Evolutionary conservation across 371 early-diverging fungal species (phyloP).

Genomic region (Mucor mucedo): DNA sequence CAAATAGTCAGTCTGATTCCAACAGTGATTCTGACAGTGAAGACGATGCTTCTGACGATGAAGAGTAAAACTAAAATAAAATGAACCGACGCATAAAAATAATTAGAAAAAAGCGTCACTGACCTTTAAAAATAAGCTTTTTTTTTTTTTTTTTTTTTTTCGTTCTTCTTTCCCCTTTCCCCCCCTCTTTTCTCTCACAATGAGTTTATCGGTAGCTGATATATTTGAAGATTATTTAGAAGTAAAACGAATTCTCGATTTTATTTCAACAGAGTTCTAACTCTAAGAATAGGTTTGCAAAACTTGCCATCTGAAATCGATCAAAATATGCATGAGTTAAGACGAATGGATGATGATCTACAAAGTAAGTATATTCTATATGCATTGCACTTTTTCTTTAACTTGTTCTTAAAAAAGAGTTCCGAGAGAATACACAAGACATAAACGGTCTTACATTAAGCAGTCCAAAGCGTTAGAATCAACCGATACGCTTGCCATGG

Average conservation of each 20-base stretch:
- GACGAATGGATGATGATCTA: conserved; percentile 45
- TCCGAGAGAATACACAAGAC: conserved; percentile 34
- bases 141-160: too few species aligned
- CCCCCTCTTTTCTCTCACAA: conserved; percentile 2
- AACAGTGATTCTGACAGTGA: conserved; percentile 8
- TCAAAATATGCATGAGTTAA: conserved; percentile 46
- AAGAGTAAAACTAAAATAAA: neutral
- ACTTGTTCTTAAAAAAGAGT: conserved; percentile 5
- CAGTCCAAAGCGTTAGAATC: conserved; percentile 12
- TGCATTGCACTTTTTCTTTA: neutral
- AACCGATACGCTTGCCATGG: conserved; percentile 8
- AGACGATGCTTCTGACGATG: conserved; percentile 1
- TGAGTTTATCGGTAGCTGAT: conserved; percentile 41
- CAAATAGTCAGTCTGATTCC: conserved; percentile 2
- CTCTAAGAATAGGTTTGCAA: conserved; percentile 30
- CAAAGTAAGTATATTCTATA: conserved; percentile 26
- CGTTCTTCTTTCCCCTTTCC: neutral
- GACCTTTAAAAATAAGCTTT: too few species aligned
- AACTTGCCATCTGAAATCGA: conserved; percentile 45
- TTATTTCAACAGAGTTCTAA: neutral
- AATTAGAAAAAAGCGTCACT: too few species aligned
- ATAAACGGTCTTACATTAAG: conserved; percentile 25
- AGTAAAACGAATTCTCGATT: conserved; percentile 19
- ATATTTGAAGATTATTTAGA: conserved; percentile 44
- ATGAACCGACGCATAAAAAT: too few species aligned